Evolutionary conservation across 805 yeast genomes (phyloP), one percentile per base, ranked within the genome.

Genomic region (Starmerella geochares): DNA sequence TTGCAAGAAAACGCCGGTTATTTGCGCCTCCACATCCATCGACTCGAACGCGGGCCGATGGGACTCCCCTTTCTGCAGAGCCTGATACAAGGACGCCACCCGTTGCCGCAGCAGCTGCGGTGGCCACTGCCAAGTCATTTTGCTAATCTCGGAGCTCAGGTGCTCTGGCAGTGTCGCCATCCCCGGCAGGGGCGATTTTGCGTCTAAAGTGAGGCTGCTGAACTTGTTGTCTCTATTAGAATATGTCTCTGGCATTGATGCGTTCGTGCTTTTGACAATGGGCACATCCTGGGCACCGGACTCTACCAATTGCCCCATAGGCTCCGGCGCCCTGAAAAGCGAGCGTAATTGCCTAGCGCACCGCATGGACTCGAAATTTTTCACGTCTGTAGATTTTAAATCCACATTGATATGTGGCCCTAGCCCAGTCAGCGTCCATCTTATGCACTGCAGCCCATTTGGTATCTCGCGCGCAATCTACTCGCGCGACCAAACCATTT

Each of bases 1-100:
- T 59, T 85, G 95, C 2, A 84, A 68, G 60, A 90, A 86, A 10
- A 83, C 72, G 0, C 88, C 81, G 0, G 86, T 88, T 33, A 90
- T 78, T 53, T 82, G 83, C 2, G 92, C 78, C 63, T 88, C 95
- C 1, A 82, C 83, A 25, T 62, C 68, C 2, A 58, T 41, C 4
- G 52, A 17, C 5, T 53, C 59, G 3, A 48, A 40, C 1, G 78
- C 67, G 3, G 74, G 76, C 40, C 68, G 64, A 54, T 80, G 85
- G 1, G 83, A 64, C 51, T 75, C 78, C 0, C 72, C 73, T 14
- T 75, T 73, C 21, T 71, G 71, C 47, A 86, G 58, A 4, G 70
- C 67, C 42, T 74, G 70, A 59, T 73, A 82, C 25, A 78, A 63
- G 42, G 66, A 67, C 0, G 86, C 81, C 0, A 80, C 86, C 10